Evolutionary conservation across 495 filamentous ascomycete genomes (phyloP), one percentile per base, ranked within the genome.

Genomic region (Podospora conica): DNA sequence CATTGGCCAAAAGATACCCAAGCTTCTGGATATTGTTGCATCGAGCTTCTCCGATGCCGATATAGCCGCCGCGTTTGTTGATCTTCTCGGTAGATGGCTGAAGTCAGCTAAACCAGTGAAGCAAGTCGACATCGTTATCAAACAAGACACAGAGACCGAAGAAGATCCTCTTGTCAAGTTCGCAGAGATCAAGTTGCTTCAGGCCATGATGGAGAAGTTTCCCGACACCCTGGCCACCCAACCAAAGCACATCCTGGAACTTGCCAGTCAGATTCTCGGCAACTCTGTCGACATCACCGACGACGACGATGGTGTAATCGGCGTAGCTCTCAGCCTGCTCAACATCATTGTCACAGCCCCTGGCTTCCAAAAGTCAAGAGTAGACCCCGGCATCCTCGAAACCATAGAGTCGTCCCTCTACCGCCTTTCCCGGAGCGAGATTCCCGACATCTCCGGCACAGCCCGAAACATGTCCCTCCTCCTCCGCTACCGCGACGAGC

Each of bases 211-310:
- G 69, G 84, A 85, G 33, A 84, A 80, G 33, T 83, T 90, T 69
- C 84, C 88, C 29, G 85, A 89, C 22, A 88, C 86, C 63, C 82
- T 92, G n/a, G 85, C 87, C 31, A 81, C 80, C 31, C 83, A 86
- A 48, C 86, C 89, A 2, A 74, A 81, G 10, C 84, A 85, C 63
- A 81, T 90, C n/a, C 77, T 91, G 12, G 80, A 85, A 54, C 84
- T 91, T 23, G 82, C 85, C 70, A 78, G 81, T 65, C 77, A 89
- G 66, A 75, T 92, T 12, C 73, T 91, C 58, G 74, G 81, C 15
- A 58, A 74, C 55, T 60, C 66, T 24, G 63, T 15, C 1, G 54
- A 60, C 53, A 28, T 7, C 0, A 9, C 23, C 5, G 60, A 68
- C 5, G 68, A 64, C 10, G 78, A 79, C 11, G 78, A 84, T 54